These are phyloP conservation scores for Trifolium repens DNA, from an alignment of 306 rosid species.

Conservation along the genomic window DNA sequence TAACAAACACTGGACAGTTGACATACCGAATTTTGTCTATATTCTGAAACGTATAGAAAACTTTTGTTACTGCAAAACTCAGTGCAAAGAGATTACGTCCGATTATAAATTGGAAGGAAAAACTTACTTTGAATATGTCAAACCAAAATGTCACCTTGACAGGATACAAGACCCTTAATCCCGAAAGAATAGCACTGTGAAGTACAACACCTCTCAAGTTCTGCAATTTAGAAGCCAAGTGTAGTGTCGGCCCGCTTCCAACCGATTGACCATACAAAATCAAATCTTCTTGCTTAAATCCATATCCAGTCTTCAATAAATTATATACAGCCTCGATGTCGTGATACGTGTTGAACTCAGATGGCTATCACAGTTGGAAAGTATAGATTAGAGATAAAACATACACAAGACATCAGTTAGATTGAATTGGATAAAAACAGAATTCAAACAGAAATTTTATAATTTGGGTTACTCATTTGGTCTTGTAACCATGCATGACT, in stretches of 20 bases:
- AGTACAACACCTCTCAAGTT: slow-evolving; percentile 93
- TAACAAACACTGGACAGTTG: slow-evolving; percentile 82
- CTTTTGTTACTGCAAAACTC: slow-evolving; percentile 46
- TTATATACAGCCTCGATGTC: slow-evolving; percentile 97
- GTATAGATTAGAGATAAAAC: slow-evolving; percentile 16
- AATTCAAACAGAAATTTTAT: slow-evolving; percentile 14
- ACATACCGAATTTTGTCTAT: slow-evolving; percentile 92
- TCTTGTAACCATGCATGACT: too few species aligned
- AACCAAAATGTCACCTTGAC: slow-evolving; percentile 97
- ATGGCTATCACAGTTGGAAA: slow-evolving; percentile 65
- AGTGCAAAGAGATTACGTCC: background rate
- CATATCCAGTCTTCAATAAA: slow-evolving; percentile 80
- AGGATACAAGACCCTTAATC: slow-evolving; percentile 90
- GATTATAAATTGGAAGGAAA: slow-evolving; percentile 13
- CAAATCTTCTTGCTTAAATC: slow-evolving; percentile 82
- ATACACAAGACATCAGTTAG: slow-evolving; percentile 39
- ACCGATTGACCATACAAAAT: slow-evolving; percentile 97
- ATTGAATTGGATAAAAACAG: slow-evolving; percentile 7
- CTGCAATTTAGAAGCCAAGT: slow-evolving; percentile 77
- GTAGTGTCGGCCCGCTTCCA: slow-evolving; percentile 96
- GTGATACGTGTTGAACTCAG: slow-evolving; percentile 88
- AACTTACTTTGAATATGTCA: slow-evolving; percentile 91
- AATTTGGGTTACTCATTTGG: slow-evolving; percentile 12
- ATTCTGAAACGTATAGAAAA: slow-evolving; percentile 63
- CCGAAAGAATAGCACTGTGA: slow-evolving; percentile 97